phyloP scores from a whole-genome alignment of 148 eudicot genomes.

The Bassia scoparia region DNA sequence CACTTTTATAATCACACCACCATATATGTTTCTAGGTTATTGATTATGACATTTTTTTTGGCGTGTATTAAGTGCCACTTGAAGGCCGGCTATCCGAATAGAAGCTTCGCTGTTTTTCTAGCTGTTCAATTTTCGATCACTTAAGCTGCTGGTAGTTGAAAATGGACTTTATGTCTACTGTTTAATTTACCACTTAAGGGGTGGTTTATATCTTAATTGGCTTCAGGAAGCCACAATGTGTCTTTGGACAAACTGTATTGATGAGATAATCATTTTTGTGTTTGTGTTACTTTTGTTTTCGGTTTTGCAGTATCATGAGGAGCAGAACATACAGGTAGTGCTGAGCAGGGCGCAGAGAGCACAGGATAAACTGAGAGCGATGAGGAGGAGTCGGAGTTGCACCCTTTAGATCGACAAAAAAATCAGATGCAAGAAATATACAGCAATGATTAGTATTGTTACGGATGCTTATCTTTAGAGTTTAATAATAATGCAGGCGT shows the following conservation, averaged over 20 bases:
- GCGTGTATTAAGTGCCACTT: not conserved
- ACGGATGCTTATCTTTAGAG: not conserved
- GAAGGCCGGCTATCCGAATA: not conserved
- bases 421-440: slow-evolving; percentile 5
- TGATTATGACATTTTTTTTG: too few relatives aligned
- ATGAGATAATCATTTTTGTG: not conserved
- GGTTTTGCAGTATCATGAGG: slow-evolving; percentile 41
- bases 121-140: too few relatives aligned
- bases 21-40: not conserved
- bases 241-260: not conserved
- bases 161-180: too few relatives aligned
- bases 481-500: slow-evolving; percentile 15
- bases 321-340: slow-evolving; percentile 36
- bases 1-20: not conserved
- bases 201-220: too few relatives aligned
- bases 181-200: too few relatives aligned
- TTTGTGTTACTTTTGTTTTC: not conserved
- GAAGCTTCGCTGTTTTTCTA: not conserved
- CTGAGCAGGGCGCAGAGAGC: slow-evolving; percentile 36
- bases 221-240: not conserved
- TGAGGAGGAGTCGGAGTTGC: slow-evolving; percentile 53
- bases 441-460: not conserved
- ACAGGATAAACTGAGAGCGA: slow-evolving; percentile 31
- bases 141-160: too few relatives aligned
- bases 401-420: slow-evolving; percentile 20